Evolutionary conservation across 345 rosid species (phyloP), one percentile per base, ranked within the genome.

Genomic region (Luvunga scandens): DNA sequence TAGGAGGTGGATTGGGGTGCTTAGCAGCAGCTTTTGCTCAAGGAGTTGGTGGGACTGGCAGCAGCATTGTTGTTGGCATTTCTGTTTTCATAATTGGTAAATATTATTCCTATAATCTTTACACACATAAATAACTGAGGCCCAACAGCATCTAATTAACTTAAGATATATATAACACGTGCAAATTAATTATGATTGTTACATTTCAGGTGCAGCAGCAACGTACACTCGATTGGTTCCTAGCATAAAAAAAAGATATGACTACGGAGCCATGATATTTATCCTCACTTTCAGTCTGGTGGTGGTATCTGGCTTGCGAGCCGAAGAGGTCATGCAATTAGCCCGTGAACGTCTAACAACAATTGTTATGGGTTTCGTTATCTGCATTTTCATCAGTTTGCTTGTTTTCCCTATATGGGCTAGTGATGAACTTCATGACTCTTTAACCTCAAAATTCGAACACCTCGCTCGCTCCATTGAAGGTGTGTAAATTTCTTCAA

Each of bases 371-470:
- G 99, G 99, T 53, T 94, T 92, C 78, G 72, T 39, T 2, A 75
- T 88, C 83, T 91, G 94, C 85, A 83, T 93, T 66, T 85, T 83
- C 56, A 81, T 77, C 16, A 88, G 88, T 85, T 81, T 95, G 42
- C 82, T 91, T 28, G 55, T 93, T 30, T 91, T 89, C 22, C 99
- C 98, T 18, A 86, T 88, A 1, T 93, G 99, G 99, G 93, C 98
- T 31, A 79, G 99, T 34, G 96, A 95, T 60, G 98, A 95, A 80
- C 94, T 96, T 76, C 98, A 94, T 39, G 76, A 80, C 45, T 90
- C 93, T 24, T 57, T 86, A 9, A 82, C 83, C 84, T 84, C 96
- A 48, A 88, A 85, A 75, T 92, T 90, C 57, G 73, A 87, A 69
- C 71, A 79, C 38, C 90, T 95, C 42, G 89, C 96, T 64, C n/a